Evolutionary conservation across 257 asterid species (phyloP).

Genomic region (Solanum paucissectum): DNA sequence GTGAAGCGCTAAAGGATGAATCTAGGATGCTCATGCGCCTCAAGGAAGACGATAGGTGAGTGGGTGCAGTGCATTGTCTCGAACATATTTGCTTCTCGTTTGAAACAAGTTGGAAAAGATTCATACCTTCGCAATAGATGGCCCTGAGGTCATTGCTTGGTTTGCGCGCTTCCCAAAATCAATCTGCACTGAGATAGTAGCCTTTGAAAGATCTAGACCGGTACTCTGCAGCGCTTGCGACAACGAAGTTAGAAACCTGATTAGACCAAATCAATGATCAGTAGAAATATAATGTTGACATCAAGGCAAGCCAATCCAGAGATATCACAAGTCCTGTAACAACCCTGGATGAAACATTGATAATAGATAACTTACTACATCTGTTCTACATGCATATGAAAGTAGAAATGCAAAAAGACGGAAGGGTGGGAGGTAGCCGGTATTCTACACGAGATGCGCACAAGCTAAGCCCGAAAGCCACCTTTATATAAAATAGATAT

Average conservation of each 20-base stretch:
- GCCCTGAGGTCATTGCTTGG: slow-evolving; percentile 27
- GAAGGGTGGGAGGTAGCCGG: not conserved
- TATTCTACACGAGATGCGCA: not conserved
- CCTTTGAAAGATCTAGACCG: slow-evolving; percentile 80
- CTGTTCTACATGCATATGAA: not conserved
- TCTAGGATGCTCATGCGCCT: not conserved
- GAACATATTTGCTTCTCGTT: not conserved
- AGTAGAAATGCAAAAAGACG: not conserved
- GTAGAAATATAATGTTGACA: not conserved
- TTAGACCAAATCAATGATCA: not conserved
- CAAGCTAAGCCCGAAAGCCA: not conserved
- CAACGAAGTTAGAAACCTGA: slow-evolving; percentile 74
- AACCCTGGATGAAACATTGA: not conserved
- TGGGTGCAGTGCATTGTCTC: not conserved
- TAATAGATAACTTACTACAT: not conserved
- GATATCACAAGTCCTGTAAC: not conserved
- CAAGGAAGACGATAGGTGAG: not conserved
- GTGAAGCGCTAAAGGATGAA: not conserved
- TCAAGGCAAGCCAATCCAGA: not conserved
- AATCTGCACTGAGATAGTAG: slow-evolving; percentile 76
- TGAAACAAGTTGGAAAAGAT: not conserved
- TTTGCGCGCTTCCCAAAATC: slow-evolving; percentile 72
- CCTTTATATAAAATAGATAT: not conserved
- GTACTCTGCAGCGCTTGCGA: slow-evolving; percentile 77
- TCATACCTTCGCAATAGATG: slow-evolving; percentile 33